Conservation (phyloP, 176 grass and related monocot species). For the Lolium multiflorum region DNA sequence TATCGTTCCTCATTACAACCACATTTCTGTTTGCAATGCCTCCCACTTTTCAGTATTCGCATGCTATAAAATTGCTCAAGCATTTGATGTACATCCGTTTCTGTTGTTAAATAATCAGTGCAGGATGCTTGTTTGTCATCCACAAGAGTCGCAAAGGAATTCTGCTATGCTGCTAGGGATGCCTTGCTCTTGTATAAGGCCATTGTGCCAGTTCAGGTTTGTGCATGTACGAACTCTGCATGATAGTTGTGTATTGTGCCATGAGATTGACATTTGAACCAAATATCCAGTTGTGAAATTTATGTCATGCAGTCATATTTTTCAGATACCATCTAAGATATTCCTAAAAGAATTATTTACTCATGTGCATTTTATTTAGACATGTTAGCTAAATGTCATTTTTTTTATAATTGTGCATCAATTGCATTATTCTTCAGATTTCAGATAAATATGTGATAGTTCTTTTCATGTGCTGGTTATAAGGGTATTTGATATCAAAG, state of each 20-base stretch:
- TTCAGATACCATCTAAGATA: constrained; percentile 16
- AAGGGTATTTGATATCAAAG: constrained; percentile 5
- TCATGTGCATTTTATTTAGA: constrained; percentile 24
- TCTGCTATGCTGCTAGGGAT: constrained; percentile 93
- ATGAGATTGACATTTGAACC: constrained; percentile 19
- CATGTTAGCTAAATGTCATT: constrained; percentile 4
- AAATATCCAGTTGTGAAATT: constrained; percentile 9
- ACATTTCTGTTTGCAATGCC: constrained; percentile 26
- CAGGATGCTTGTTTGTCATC: constrained; percentile 99
- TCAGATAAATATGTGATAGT: constrained; percentile 4
- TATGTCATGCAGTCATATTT: constrained; percentile 15
- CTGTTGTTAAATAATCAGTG: constrained; percentile 75
- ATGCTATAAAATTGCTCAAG: constrained; percentile 9
- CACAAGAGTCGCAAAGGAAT: constrained; percentile 84
- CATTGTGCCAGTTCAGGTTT: constrained; percentile 87
- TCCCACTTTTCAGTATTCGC: background rate
- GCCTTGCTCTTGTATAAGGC: constrained; percentile 89
- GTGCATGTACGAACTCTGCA: constrained; percentile 40
- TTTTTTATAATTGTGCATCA: constrained; percentile 1
- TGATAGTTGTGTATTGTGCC: constrained; percentile 17
- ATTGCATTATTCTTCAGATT: constrained; percentile 27
- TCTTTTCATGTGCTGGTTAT: constrained; percentile 4
- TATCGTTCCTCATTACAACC: constrained; percentile 19
- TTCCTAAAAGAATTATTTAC: constrained; percentile 11
- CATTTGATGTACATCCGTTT: constrained; percentile 59